Evolutionary conservation across 768 basidiomycete genomes (phyloP), one percentile per base, ranked within the genome.

Genomic region (Albatrellus ellisii): DNA sequence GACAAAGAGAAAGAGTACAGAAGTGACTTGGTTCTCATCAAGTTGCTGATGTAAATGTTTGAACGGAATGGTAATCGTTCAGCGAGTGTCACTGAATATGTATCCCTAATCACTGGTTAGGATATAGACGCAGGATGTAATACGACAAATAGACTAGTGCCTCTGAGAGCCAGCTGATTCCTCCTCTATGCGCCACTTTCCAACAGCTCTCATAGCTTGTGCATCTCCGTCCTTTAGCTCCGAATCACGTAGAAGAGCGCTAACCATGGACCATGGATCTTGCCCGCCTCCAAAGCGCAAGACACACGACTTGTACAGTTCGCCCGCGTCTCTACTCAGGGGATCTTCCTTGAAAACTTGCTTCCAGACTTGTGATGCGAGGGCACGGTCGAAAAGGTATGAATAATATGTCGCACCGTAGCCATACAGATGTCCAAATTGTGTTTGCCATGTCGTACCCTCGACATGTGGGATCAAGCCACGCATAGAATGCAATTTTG

Each of bases 391-490:
- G 50, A 99, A 92, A 10, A 97, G 69, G 56, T 99, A 99, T 3
- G 90, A 91, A 54, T 99, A 99, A 57, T 99, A 99, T 0, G 90
- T 95, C 11, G 94, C 91, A 4, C 94, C 92, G 52, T 99, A 99
- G 2, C 92, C 90, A 54, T 83, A 92, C 4, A 99, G 64, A 57
- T 99, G 95, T 0, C 87, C 85, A 50, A 99, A 99, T 52, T 92
- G 89, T 0, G 90, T 90, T 54, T 98, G 95, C 69, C 90, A 91
- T 0, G 87, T 81, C 0, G 92, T 97, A 0, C 83, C 85, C 0
- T 67, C 63, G 0, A 90, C 87, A 42, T 86, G 75, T 0, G 89
- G 88, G 18, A 95, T 79, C 32, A 94, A 65, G 1, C 89, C 89
- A 2, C 78, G 74, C 0, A 71, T 64, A 27, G 78, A 70, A 34